These are phyloP conservation scores for Diaporthe sp. DNA, from an alignment of 2,329 filamentous ascomycete species.

Conservation along the genomic window DNA sequence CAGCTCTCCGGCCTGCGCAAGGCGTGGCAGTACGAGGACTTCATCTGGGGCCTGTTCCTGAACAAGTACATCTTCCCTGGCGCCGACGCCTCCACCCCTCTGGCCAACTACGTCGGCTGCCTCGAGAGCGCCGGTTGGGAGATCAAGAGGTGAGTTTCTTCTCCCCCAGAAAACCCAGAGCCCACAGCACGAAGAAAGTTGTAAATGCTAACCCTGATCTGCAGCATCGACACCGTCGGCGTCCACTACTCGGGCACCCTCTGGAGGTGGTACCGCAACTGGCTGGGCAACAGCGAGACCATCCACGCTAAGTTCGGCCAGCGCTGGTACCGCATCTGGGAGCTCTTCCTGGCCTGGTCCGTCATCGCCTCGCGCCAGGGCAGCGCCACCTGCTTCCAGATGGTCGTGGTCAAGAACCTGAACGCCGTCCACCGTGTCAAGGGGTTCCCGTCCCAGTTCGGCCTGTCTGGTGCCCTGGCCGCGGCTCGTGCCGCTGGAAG, in stretches of 20 bases:
- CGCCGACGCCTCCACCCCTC: slow-evolving; percentile 92
- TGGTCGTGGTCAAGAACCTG: slow-evolving; percentile 89
- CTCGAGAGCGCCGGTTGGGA: slow-evolving; percentile 91
- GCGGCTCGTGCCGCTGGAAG: slow-evolving; percentile 49
- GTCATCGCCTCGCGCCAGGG: slow-evolving; percentile 88
- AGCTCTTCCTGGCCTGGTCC: slow-evolving; percentile 88
- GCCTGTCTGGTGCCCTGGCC: slow-evolving; percentile 70
- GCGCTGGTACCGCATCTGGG: slow-evolving; percentile 95
- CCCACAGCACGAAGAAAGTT: neutral
- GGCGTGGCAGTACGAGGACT: slow-evolving; percentile 97
- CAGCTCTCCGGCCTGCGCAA: slow-evolving; percentile 95
- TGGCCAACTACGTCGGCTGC: slow-evolving; percentile 86
- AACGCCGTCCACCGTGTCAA: slow-evolving; percentile 87
- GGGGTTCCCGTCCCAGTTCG: slow-evolving; percentile 77
- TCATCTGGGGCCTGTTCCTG: slow-evolving; percentile 99
- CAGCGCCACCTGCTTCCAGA: slow-evolving; percentile 87
- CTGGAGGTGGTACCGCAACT: slow-evolving; percentile 99
- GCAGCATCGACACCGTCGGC: slow-evolving; percentile 85
- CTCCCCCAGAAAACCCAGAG: neutral
- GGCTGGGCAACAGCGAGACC: slow-evolving; percentile 93
- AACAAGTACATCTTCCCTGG: slow-evolving; percentile 99
- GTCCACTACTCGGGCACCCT: slow-evolving; percentile 97
- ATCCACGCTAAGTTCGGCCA: slow-evolving; percentile 94
- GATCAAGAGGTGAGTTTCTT: slow-evolving; percentile 72
- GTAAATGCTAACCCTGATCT: neutral